A percentile compares a stretch with the other conserved stretches of the same genome.
Conservation (phyloP, 2,329 filamentous ascomycete species). For the Aureobasidium mangrovei region DNA sequence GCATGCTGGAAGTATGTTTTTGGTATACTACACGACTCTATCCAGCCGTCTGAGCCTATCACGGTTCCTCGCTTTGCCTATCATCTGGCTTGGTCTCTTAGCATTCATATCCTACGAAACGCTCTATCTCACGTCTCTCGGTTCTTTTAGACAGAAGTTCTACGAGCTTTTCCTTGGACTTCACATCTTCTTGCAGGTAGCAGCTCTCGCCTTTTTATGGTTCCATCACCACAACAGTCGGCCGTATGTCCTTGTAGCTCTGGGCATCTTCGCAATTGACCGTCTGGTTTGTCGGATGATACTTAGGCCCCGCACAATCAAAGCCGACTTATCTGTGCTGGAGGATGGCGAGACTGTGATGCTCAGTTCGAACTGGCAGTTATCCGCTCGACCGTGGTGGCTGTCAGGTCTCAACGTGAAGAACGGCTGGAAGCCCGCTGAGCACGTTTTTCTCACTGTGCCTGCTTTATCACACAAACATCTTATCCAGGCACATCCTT, state of each 20-base stretch:
- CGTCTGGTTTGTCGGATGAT: constrained; percentile 48
- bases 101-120: constrained; percentile 51
- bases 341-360: constrained; percentile 50
- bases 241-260: constrained; percentile 45
- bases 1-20: constrained; percentile 48
- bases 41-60: constrained; percentile 38
- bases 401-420: constrained; percentile 25
- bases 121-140: constrained; percentile 54
- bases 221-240: constrained; percentile 48
- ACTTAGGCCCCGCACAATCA: constrained; percentile 42
- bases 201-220: constrained; percentile 48
- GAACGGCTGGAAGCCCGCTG: constrained; percentile 51
- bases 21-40: constrained; percentile 46
- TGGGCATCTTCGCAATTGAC: constrained; percentile 51
- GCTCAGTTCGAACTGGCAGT: constrained; percentile 38
- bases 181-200: constrained; percentile 50
- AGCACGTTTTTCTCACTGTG: constrained; percentile 56
- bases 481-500: constrained; percentile 54
- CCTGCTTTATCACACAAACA: constrained; percentile 46
- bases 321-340: constrained; percentile 45
- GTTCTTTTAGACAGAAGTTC: constrained; percentile 49
- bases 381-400: constrained; percentile 16
- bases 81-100: constrained; percentile 46
- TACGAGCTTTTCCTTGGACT: constrained; percentile 55
- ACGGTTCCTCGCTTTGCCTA: constrained; percentile 41